Conservation (phyloP, 768 basidiomycete species). For the Mycena latifolia region DNA sequence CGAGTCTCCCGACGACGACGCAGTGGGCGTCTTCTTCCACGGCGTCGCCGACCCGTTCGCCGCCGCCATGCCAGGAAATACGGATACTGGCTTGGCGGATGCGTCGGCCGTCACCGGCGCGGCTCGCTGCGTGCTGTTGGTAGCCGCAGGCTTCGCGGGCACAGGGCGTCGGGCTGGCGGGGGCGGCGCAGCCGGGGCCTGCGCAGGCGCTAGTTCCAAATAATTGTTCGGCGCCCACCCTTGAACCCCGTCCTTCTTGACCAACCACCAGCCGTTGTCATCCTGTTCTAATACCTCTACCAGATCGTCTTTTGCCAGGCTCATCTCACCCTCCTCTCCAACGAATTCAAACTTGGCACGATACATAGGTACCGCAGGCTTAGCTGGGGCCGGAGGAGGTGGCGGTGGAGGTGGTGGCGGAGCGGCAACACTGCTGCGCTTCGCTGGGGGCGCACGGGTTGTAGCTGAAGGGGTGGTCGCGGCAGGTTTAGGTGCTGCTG, state of each 20-base stretch:
- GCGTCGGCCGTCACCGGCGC: slow-evolving; percentile 66
- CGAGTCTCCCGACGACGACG: slow-evolving; percentile 50
- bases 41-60: slow-evolving; percentile 78
- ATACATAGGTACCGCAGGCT: slow-evolving; percentile 81
- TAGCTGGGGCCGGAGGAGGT: slow-evolving; percentile 67
- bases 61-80: slow-evolving; percentile 82
- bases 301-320: slow-evolving; percentile 89
- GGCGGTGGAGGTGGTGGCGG: slow-evolving; percentile 57
- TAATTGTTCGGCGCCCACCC: slow-evolving; percentile 98
- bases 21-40: slow-evolving; percentile 72
- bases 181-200: slow-evolving; percentile 75
- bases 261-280: slow-evolving; percentile 98
- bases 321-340: slow-evolving; percentile 94
- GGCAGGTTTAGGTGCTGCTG: slow-evolving; percentile 44
- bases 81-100: slow-evolving; percentile 82
- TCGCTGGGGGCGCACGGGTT: slow-evolving; percentile 52
- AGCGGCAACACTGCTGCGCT: slow-evolving; percentile 54
- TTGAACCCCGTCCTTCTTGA: slow-evolving; percentile 84
- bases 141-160: slow-evolving; percentile 51
- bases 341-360: slow-evolving; percentile 93
- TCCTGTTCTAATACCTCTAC: slow-evolving; percentile 95
- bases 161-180: slow-evolving; percentile 71
- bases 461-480: slow-evolving; percentile 40
- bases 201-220: slow-evolving; percentile 82
- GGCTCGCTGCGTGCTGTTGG: slow-evolving; percentile 46